Evolutionary conservation across 2,329 filamentous ascomycete genomes (phyloP), one percentile per base, ranked within the genome.

Genomic region (Dothistroma pini): DNA sequence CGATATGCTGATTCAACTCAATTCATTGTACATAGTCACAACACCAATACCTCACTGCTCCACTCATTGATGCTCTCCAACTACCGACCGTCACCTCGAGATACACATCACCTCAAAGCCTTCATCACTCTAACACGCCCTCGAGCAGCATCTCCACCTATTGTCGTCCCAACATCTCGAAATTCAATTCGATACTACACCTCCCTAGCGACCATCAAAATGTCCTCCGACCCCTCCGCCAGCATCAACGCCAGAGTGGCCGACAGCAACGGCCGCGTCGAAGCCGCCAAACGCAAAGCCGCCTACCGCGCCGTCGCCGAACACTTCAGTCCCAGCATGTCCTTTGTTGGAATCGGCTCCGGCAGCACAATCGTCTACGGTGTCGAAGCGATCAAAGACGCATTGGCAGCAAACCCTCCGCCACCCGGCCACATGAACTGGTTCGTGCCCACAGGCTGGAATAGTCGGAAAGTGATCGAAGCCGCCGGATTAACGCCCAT

Each of bases 391-490:
- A 93, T 96, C 76, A 79, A 79, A 63, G 83, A 83, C 41, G 82
- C 81, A 57, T 83, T 87, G 57, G 83, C 56, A 34, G 62, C 68
- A 50, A 64, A 72, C 54, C 73, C 74, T 9, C 68, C 70, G 4
- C 68, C 71, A 1, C 80, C 84, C 59, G 85, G 84, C 54, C 75
- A 79, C 35, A 73, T 78, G 66, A 96, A 96, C 81, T 87, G 85
- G 72, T 99, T 97, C 77, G 84, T 96, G 32, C 93, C 95, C 7
- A 99, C 95, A 0, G 95, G 95, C 25, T 93, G 88, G 79, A 92
- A 96, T 74, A 95, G 89, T 49, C 91, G 91, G 68, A 89, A 92
- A 70, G 85, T 97, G 57, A 96, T 99, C 71, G 84, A 91, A 63
- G 80, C 83, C 54, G 90, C 91, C 21, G 90, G 91, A 2, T 80